phyloP scores from a whole-genome alignment of 768 basidiomycete species.

The Trametes cubensis region DNA sequence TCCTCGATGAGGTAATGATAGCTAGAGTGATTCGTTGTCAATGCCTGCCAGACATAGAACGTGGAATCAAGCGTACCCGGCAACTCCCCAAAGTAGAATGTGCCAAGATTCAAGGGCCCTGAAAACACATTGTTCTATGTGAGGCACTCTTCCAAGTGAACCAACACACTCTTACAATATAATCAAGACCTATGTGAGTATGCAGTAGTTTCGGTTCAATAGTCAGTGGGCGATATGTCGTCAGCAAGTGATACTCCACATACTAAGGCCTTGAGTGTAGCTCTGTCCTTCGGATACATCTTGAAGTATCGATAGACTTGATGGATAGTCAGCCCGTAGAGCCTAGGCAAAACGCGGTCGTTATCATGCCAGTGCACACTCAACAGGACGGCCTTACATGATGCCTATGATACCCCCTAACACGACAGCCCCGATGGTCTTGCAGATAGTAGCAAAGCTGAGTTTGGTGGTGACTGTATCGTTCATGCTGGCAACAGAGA shows the following conservation, averaged over 20 bases:
- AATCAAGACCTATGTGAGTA: background rate
- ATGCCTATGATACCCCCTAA: background rate
- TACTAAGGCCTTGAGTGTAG: background rate
- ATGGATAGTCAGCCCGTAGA: background rate
- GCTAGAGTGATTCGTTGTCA: background rate
- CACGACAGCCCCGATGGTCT: background rate
- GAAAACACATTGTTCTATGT: too few relatives aligned
- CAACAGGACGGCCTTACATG: background rate
- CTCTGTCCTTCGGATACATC: background rate
- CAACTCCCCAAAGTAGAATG: background rate
- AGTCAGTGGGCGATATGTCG: background rate
- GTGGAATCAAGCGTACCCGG: background rate
- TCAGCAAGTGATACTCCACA: background rate
- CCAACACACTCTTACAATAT: too few relatives aligned
- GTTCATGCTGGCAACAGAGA: too few relatives aligned
- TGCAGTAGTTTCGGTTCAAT: background rate
- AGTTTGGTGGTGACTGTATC: too few relatives aligned
- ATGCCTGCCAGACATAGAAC: background rate
- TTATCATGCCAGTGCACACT: background rate
- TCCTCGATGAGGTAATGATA: background rate
- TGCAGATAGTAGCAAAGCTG: background rate
- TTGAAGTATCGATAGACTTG: conserved; percentile 3
- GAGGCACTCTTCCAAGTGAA: too few relatives aligned
- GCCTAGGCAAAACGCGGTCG: background rate
- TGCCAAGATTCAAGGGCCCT: background rate